A percentile compares a stretch with the other conserved stretches of the same genome.
phyloP scores from a whole-genome alignment of 169 alveolate species.

The Plasmodium vivax region DNA sequence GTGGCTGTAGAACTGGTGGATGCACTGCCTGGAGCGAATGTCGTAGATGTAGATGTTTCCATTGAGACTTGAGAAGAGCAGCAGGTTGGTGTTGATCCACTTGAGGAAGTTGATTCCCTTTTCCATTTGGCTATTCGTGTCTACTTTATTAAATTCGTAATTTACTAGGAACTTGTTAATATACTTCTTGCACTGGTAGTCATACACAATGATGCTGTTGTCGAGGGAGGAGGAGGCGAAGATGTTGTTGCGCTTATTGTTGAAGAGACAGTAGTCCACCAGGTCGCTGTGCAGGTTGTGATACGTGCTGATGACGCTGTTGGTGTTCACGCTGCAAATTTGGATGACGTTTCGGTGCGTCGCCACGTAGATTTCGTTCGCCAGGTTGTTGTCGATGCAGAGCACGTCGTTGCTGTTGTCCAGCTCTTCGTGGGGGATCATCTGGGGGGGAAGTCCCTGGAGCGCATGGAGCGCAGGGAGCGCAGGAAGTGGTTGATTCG shows the following conservation, averaged over 20 bases:
- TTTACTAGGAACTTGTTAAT: slow-evolving; percentile 44
- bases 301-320: slow-evolving; percentile 24
- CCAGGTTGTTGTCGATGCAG: slow-evolving; percentile 47
- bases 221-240: slow-evolving; percentile 70
- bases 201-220: slow-evolving; percentile 39
- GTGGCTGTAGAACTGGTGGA: slow-evolving; percentile 66
- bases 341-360: slow-evolving; percentile 27
- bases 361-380: slow-evolving; percentile 34
- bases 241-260: slow-evolving; percentile 39
- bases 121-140: slow-evolving; percentile 20
- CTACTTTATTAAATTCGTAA: slow-evolving; percentile 26
- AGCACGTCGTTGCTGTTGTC: slow-evolving; percentile 24
- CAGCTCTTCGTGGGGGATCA: background rate
- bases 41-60: slow-evolving; percentile 68
- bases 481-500: no score
- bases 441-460: background rate
- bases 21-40: slow-evolving; percentile 47
- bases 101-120: slow-evolving; percentile 51
- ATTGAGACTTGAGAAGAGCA: slow-evolving; percentile 65
- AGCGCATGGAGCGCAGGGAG: no score
- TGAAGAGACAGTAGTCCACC: slow-evolving; percentile 58
- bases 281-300: slow-evolving; percentile 37
- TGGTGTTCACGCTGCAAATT: slow-evolving; percentile 20
- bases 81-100: slow-evolving; percentile 53
- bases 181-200: slow-evolving; percentile 34